Evolutionary conservation across 441 rosid genomes (phyloP).

Genomic region (Mallotus repandus): DNA sequence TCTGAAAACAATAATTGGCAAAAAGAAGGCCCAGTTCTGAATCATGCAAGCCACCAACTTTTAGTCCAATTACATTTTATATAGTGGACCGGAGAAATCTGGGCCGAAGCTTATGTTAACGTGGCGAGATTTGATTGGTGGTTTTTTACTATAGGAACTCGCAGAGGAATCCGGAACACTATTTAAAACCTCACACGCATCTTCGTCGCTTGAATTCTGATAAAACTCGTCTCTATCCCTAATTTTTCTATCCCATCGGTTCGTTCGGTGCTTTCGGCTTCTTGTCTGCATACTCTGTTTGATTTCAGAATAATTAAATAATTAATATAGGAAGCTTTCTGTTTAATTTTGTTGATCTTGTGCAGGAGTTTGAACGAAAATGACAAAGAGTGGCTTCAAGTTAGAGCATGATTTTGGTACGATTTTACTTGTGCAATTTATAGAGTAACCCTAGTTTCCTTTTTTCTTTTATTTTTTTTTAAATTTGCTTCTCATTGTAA

Average conservation of each 20-base stretch:
- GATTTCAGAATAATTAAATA: no score
- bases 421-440: slow-evolving; percentile 6
- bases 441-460: not conserved
- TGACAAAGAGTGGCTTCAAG: slow-evolving; percentile 75
- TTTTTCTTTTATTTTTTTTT: not conserved
- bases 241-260: not conserved
- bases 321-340: no score
- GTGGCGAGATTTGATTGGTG: slow-evolving; percentile 1
- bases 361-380: slow-evolving; percentile 21
- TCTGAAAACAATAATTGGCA: no score
- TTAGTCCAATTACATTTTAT: no score
- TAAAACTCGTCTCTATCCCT: not conserved
- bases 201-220: not conserved
- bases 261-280: not conserved
- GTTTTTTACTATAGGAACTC: no score
- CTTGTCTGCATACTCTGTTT: not conserved
- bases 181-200: not conserved
- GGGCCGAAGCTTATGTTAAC: not conserved
- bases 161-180: not conserved
- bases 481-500: not conserved
- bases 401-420: slow-evolving; percentile 69
- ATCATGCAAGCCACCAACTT: no score
- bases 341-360: not conserved
- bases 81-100: no score
- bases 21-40: no score